Evolutionary conservation across 2,329 filamentous ascomycete genomes (phyloP).

Genomic region (Venturia oleaginea): DNA sequence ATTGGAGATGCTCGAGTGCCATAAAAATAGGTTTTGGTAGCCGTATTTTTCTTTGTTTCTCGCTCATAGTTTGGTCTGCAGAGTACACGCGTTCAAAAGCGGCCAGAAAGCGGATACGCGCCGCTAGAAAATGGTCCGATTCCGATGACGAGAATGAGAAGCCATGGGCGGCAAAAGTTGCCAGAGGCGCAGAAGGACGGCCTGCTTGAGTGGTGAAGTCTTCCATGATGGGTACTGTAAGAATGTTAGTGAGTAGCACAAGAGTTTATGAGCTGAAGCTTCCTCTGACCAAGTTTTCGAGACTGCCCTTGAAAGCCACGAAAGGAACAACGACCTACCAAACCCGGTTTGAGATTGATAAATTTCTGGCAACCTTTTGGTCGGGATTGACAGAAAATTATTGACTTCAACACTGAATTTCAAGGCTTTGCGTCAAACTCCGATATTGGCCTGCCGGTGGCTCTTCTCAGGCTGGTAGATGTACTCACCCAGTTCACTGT

Average conservation of each 20-base stretch:
- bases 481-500: not conserved
- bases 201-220: not conserved
- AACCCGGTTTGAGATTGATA: not conserved
- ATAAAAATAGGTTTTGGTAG: not conserved
- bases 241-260: not conserved
- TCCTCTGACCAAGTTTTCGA: not conserved
- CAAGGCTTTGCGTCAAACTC: too few species aligned
- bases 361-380: not conserved
- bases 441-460: not conserved
- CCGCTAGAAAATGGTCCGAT: not conserved
- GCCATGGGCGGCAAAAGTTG: not conserved
- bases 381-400: not conserved
- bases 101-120: constrained; percentile 1
- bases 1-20: not conserved
- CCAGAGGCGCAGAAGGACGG: not conserved
- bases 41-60: constrained; percentile 3
- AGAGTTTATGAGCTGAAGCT: too few species aligned
- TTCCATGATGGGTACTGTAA: not conserved
- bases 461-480: not conserved
- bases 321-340: not conserved
- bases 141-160: not conserved
- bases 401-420: not conserved
- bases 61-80: not conserved
- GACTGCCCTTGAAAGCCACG: not conserved
- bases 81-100: constrained; percentile 4